phyloP scores from a whole-genome alignment of 208 protist genomes.

The Leishmania gerbilli region DNA sequence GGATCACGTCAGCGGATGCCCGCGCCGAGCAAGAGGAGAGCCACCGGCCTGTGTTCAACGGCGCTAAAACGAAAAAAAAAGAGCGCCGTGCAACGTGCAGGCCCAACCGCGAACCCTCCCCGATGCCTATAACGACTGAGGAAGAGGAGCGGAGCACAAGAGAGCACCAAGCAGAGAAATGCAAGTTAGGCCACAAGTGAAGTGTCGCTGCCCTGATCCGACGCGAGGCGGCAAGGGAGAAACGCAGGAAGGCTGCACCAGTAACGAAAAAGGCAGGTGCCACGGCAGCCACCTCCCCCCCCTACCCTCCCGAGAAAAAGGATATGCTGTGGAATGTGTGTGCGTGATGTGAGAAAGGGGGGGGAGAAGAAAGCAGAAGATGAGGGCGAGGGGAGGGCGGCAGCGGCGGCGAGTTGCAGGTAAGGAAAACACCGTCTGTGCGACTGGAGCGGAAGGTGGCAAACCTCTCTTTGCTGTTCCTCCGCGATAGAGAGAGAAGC shows the following conservation, averaged over 20 bases:
- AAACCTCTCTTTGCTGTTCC: not conserved
- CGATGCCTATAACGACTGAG: not conserved
- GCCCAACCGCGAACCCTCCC: not conserved
- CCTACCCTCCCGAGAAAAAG: too few species aligned
- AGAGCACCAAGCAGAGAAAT: not conserved
- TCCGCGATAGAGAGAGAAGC: not conserved
- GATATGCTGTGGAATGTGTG: not conserved
- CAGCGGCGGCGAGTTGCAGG: not conserved
- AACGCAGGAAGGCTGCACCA: not conserved
- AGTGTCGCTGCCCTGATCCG: not conserved
- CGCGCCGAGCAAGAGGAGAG: not conserved
- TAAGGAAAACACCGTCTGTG: not conserved
- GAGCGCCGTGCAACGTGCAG: not conserved
- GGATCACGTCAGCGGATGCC: not conserved
- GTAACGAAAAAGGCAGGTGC: not conserved
- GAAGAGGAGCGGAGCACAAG: not conserved
- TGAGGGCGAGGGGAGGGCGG: not conserved
- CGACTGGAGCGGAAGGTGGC: not conserved
- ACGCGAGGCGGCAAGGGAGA: not conserved
- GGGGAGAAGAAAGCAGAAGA: not conserved
- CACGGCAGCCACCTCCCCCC: too few species aligned
- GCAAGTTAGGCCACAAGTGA: not conserved
- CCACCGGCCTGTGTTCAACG: not conserved
- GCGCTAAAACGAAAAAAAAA: not conserved
- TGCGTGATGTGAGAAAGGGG: not conserved